Conservation (phyloP, 495 filamentous ascomycete species). For the Haplographium delicatum region DNA sequence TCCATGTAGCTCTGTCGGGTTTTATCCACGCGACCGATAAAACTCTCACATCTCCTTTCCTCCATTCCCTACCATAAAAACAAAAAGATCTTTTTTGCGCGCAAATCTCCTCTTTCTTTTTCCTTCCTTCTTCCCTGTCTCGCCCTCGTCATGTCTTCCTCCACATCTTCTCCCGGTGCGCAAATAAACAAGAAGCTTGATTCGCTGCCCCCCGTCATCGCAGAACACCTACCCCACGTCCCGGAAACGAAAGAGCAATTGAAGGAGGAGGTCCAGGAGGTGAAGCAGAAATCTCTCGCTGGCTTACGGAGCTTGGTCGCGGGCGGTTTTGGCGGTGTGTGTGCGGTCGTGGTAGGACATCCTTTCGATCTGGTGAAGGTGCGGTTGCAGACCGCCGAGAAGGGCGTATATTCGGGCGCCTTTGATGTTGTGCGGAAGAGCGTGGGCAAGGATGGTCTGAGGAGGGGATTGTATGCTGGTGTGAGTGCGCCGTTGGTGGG, state of each 20-base stretch:
- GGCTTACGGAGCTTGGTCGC: constrained; percentile 73
- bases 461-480: constrained; percentile 89
- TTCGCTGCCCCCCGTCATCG: constrained; percentile 33
- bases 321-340: constrained; percentile 89
- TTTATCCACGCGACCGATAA: background rate
- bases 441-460: constrained; percentile 78
- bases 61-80: background rate
- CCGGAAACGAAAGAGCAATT: constrained; percentile 47
- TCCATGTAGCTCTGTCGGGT: constrained; percentile 3
- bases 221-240: constrained; percentile 43
- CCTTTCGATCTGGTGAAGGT: constrained; percentile 98
- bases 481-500: constrained; percentile 91
- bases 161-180: constrained; percentile 34
- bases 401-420: constrained; percentile 83
- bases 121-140: constrained; percentile 4
- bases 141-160: constrained; percentile 25
- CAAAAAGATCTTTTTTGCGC: background rate
- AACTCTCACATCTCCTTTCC: background rate
- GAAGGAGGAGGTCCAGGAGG: constrained; percentile 43
- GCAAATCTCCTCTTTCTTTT: background rate
- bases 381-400: constrained; percentile 90
- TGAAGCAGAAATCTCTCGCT: constrained; percentile 40
- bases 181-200: constrained; percentile 22
- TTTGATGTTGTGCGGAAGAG: constrained; percentile 89
- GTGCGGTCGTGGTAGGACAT: constrained; percentile 88